phyloP scores from a whole-genome alignment of 2,329 filamentous ascomycete genomes.

The Nothophaeocryptopus gaeumannii region DNA sequence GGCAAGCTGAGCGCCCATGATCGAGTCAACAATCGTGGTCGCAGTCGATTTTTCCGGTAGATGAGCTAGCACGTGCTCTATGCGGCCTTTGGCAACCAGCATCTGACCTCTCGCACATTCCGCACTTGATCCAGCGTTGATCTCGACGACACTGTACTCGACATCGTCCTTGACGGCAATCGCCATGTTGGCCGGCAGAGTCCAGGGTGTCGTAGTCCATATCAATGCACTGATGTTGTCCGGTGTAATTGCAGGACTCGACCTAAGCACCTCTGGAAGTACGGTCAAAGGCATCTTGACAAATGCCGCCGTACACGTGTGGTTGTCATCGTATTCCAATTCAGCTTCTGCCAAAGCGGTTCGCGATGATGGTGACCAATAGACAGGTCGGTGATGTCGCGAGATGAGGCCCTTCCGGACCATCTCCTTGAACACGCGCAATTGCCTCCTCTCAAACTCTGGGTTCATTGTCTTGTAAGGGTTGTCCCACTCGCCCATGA shows the following conservation, averaged over 20 bases:
- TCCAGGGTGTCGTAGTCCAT: slow-evolving; percentile 99
- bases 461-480: slow-evolving; percentile 78
- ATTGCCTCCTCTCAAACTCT: slow-evolving; percentile 70
- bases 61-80: slow-evolving; percentile 56
- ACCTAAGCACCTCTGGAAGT: slow-evolving; percentile 44
- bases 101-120: slow-evolving; percentile 44
- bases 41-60: slow-evolving; percentile 47
- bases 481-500: slow-evolving; percentile 78
- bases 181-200: slow-evolving; percentile 84
- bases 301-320: slow-evolving; percentile 70
- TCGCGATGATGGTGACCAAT: slow-evolving; percentile 77
- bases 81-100: slow-evolving; percentile 68
- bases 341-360: slow-evolving; percentile 82
- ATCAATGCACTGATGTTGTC: slow-evolving; percentile 73
- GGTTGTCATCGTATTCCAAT: slow-evolving; percentile 75
- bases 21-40: slow-evolving; percentile 52
- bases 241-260: slow-evolving; percentile 38
- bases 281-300: slow-evolving; percentile 69
- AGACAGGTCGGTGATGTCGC: slow-evolving; percentile 75
- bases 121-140: background rate
- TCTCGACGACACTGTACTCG: slow-evolving; percentile 55
- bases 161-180: slow-evolving; percentile 78
- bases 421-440: slow-evolving; percentile 73
- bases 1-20: slow-evolving; percentile 64
- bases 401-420: slow-evolving; percentile 70